These are phyloP conservation scores for Phanerochaete carnosa DNA, from an alignment of 768 basidiomycete genomes.

Conservation along the genomic window DNA sequence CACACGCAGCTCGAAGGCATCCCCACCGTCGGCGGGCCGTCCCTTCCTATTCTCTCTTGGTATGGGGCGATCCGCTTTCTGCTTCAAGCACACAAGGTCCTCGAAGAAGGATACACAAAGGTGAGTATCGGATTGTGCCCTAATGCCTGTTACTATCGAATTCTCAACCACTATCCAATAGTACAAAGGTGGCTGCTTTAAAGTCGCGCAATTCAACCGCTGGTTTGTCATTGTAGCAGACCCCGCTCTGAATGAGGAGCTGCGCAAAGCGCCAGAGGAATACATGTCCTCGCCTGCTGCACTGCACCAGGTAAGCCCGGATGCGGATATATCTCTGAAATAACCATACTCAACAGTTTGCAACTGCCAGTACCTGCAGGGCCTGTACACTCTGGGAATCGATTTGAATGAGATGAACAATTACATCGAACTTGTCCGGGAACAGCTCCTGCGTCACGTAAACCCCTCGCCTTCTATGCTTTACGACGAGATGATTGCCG, in stretches of 20 bases:
- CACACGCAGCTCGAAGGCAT: slow-evolving; percentile 16
- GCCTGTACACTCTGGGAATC: slow-evolving; percentile 3
- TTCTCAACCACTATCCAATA: not conserved
- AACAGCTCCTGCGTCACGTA: slow-evolving; percentile 5
- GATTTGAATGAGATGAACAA: not conserved
- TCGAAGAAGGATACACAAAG: slow-evolving; percentile 18
- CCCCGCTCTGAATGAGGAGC: slow-evolving; percentile 43
- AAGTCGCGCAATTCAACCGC: slow-evolving; percentile 39
- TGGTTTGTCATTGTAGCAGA: slow-evolving; percentile 48
- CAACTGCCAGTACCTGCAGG: not conserved
- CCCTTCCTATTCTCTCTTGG: slow-evolving; percentile 20
- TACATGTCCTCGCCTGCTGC: slow-evolving; percentile 41
- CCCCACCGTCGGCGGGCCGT: slow-evolving; percentile 21
- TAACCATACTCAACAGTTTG: not conserved
- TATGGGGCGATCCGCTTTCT: slow-evolving; percentile 10
- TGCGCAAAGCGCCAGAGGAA: slow-evolving; percentile 43
- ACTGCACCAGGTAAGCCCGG: slow-evolving; percentile 30
- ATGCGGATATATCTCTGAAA: not conserved
- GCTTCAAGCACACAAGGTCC: slow-evolving; percentile 3
- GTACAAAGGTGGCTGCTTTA: slow-evolving; percentile 30
- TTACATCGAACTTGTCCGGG: slow-evolving; percentile 6
- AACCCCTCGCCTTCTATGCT: slow-evolving; percentile 15
- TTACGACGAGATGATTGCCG: slow-evolving; percentile 17
- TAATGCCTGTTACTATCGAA: not conserved
- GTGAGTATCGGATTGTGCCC: not conserved